Evolutionary conservation across 306 rosid genomes (phyloP).

Genomic region (Lathyrus tuberosus): DNA sequence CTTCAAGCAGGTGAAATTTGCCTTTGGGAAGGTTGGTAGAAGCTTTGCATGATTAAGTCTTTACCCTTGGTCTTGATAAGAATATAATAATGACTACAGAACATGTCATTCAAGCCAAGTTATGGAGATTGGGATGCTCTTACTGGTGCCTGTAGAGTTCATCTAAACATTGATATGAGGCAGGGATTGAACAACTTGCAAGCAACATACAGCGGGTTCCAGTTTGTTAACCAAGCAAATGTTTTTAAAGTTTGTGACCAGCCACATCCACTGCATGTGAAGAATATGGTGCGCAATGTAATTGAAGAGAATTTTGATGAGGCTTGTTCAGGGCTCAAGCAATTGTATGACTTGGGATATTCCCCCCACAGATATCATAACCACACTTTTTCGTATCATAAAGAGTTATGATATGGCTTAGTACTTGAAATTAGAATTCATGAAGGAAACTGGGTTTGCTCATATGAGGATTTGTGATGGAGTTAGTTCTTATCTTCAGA

Average conservation of each 20-base stretch:
- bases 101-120: no score
- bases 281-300: conserved; percentile 81
- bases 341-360: conserved; percentile 88
- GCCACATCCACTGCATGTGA: conserved; percentile 98
- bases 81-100: no score
- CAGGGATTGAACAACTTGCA: conserved; percentile 99
- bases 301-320: conserved; percentile 89
- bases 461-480: conserved; percentile 99
- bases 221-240: conserved; percentile 90
- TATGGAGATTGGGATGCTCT: no score
- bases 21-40: no score
- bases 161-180: conserved; percentile 99
- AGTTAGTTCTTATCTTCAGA: conserved; percentile 92
- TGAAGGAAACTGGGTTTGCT: conserved; percentile 99
- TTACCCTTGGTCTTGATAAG: no score
- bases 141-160: no score
- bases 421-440: conserved; percentile 89
- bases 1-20: no score
- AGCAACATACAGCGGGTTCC: conserved; percentile 95
- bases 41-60: no score
- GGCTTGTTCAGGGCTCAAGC: conserved; percentile 83
- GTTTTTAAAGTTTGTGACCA: conserved; percentile 99
- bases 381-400: conserved; percentile 90
- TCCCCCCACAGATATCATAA: conserved; percentile 96
- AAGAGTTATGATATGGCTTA: conserved; percentile 93